These are phyloP conservation scores for Coriaria nepalensis DNA, from an alignment of 306 rosid genomes.

Conservation along the genomic window DNA sequence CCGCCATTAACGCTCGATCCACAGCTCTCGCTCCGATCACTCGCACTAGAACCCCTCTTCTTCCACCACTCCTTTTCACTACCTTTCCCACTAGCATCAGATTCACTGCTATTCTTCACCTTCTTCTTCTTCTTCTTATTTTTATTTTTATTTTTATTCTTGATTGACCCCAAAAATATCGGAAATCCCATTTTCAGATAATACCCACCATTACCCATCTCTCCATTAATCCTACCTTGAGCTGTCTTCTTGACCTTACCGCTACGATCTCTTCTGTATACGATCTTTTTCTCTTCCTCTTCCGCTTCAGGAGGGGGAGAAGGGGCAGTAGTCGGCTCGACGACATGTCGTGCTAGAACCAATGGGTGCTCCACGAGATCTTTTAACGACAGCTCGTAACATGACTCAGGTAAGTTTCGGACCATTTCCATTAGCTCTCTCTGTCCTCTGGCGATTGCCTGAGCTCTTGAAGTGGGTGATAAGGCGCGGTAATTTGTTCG, in stretches of 20 bases:
- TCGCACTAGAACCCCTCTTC: slow-evolving; percentile 31
- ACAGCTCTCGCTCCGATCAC: slow-evolving; percentile 33
- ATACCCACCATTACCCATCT: slow-evolving; percentile 45
- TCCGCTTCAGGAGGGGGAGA: background rate
- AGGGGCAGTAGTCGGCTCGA: too few relatives aligned
- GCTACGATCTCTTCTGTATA: slow-evolving; percentile 8
- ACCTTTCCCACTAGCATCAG: slow-evolving; percentile 23
- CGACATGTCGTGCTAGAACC: background rate
- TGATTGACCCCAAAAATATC: slow-evolving; percentile 28
- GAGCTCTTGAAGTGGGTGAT: slow-evolving; percentile 53
- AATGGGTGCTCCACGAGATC: slow-evolving; percentile 66
- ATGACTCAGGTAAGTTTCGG: slow-evolving; percentile 63
- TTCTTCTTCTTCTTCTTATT: slow-evolving; percentile 15
- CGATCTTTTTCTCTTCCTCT: slow-evolving; percentile 12
- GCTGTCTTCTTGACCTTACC: slow-evolving; percentile 17
- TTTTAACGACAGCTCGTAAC: slow-evolving; percentile 72
- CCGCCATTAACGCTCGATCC: slow-evolving; percentile 41
- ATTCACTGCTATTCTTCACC: slow-evolving; percentile 24
- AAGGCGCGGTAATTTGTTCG: slow-evolving; percentile 28
- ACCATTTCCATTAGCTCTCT: slow-evolving; percentile 92
- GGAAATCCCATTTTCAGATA: slow-evolving; percentile 68
- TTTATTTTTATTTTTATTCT: slow-evolving; percentile 3
- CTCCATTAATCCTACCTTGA: slow-evolving; percentile 19
- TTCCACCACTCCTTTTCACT: slow-evolving; percentile 73
- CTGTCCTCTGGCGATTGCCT: slow-evolving; percentile 69